Evolutionary conservation across 106 monocot genomes (phyloP), one percentile per base, ranked within the genome.

Genomic region (Dendrobium huoshanense): DNA sequence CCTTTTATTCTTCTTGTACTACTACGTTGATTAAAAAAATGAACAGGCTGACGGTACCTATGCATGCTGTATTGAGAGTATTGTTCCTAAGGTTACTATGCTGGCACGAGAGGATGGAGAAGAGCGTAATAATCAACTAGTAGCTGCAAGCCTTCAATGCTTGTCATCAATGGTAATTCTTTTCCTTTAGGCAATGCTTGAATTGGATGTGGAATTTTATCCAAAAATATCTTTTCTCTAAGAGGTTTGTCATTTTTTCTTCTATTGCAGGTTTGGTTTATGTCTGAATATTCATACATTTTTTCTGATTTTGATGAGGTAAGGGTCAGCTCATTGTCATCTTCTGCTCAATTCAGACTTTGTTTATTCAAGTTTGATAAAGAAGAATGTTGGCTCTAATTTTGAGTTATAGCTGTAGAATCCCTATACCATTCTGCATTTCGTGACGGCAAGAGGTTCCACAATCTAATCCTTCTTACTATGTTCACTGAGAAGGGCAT

Each of bases 281-380:
- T 98, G 94, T 84, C 85, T 9, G 83, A 89, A 75, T 91, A 89
- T 88, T 89, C 89, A 17, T 90, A 88, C 77, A 84, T 98, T 25
- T 94, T 92, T 82, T 20, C 91, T 72, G 87, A 87, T 78, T 83
- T 98, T 85, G 92, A 94, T 72, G 87, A 94, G 94, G 94, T 98
- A 81, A 11, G 43, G 20, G 43, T 44, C 74, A 43, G 43, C 44
- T 70, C 16, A 15, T 70, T 70, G 33, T 74, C 40, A 2, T 43
- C 74, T 74, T n/a, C n/a, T 37, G 16, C 70, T 31, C 70, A 70
- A 40, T 65, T 70, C 33, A 70, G 25, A 65, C 64, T 37, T 11
- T 37, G 33, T 70, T 24, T 70, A 37, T 33, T 40, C 15, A 37
- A 4, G 29, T 22, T 61, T 70, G 8, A 4, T 37, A 37, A 70